Evolutionary conservation across 352 stramenopile genomes (phyloP), one percentile per base, ranked within the genome.

Genomic region (Pythium dissimile): DNA sequence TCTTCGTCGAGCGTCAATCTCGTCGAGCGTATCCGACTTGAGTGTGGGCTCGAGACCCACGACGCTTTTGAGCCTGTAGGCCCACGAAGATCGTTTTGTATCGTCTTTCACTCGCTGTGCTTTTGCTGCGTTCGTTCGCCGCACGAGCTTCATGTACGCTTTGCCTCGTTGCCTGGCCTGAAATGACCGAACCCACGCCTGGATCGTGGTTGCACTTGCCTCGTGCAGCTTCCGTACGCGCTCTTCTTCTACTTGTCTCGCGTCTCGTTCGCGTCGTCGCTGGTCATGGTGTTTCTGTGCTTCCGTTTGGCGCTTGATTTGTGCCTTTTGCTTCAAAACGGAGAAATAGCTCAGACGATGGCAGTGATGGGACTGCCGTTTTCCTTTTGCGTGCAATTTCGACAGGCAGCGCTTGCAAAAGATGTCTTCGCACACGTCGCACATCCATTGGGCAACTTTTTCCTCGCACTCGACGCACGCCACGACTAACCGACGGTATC

Each of bases 351-450:
- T 87, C 32, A 91, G 47, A 16, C 77, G 79, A 32, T 75, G 58
- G 28, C 69, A 87, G 4, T 63, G 50, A 26, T 91, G 81, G 15
- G 76, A 57, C 31, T 88, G 76, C 0, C 81, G 66, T 48, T 88
- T 68, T 1, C 77, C 78, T 43, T 84, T 87, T 8, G 69, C 71
- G 35, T 91, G 79, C 13, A 72, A 68, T 10, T 54, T 55, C 8
- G 72, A 75, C 43, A 91, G 59, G 27, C 81, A 91, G 3, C 79
- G 69, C 57, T 91, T 91, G 62, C 81, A 91, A 50, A 75, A 91
- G 5, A 72, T 62, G 26, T 91, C 81, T 13, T 76, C 51, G 37
- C 81, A 91, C 4, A 72, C 73, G 20, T 80, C 66, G 38, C 81
- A 91, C 6, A 64, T 59, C 81, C 81, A 91, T 60, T 91, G 81